Evolutionary conservation across 306 rosid species (phyloP), one percentile per base, ranked within the genome.

Genomic region (Gastrolobium bilobum): DNA sequence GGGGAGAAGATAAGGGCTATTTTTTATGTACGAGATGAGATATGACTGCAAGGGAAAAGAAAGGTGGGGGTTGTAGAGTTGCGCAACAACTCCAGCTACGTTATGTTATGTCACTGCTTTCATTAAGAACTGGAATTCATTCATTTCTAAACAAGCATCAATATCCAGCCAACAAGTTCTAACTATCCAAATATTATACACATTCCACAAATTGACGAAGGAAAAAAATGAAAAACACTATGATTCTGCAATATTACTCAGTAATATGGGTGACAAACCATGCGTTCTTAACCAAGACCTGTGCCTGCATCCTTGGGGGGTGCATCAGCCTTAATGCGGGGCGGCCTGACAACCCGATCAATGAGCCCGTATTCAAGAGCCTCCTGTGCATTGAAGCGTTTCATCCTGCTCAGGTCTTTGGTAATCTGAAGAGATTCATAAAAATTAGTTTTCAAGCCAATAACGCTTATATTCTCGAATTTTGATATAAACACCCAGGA

Each of bases 321-420:
- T 20, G 95, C 91, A 33, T 90, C 96, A 1, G 97, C 89, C 89
- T 92, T 89, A 57, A 92, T 87, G 54, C 94, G 96, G 46, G 90
- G 91, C 0, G 98, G 98, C 86, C 96, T 90, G 26, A 85, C 86
- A 14, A 95, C 67, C 9, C 90, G 92, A 85, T 95, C 99, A 40
- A 95, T 84, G 68, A 95, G 88, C 57, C 99, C 99, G 59, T 95
- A 95, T n/a, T 95, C 99, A 40, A 92, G 86, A 84, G 99, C 98
- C 82, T 89, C 92, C 78, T 86, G 90, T 43, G 99, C 83, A 80
- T 71, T 82, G 57, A 92, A 92, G 6, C 89, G 92, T 87, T 90
- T 92, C 89, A 85, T 74, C 81, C 90, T 77, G 60, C 93, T 73
- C 62, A 92, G 81, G 87, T 95, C 99, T 79, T 83, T 62, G 81